Evolutionary conservation across 2,329 filamentous ascomycete genomes (phyloP).

Genomic region (Colletotrichum sp.): DNA sequence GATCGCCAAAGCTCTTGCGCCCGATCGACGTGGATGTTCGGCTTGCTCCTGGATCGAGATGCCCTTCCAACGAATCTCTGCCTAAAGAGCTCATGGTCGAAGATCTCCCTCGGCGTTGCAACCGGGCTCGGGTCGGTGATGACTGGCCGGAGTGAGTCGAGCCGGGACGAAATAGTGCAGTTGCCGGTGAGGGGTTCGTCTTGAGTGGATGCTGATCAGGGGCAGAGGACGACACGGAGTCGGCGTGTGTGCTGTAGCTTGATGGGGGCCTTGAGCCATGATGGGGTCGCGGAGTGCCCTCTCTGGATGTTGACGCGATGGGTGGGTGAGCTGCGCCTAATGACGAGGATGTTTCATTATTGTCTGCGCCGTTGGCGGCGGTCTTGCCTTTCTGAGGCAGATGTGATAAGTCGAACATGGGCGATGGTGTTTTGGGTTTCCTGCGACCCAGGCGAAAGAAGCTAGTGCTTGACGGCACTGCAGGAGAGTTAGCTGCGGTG

Average conservation of each 20-base stretch:
- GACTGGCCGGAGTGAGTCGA: conserved; percentile 68
- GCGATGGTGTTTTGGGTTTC: conserved; percentile 74
- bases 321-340: conserved; percentile 32
- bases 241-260: conserved; percentile 16
- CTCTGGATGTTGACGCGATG: not conserved
- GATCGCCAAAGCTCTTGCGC: conserved; percentile 89
- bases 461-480: conserved; percentile 65
- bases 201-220: conserved; percentile 32
- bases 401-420: conserved; percentile 84
- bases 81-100: conserved; percentile 88
- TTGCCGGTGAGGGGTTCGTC: conserved; percentile 48
- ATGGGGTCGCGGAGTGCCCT: conserved; percentile 5
- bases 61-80: conserved; percentile 73
- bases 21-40: conserved; percentile 89
- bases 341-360: conserved; percentile 45
- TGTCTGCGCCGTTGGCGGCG: conserved; percentile 29
- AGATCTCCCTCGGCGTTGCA: conserved; percentile 75
- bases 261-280: conserved; percentile 18
- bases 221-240: conserved; percentile 33
- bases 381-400: conserved; percentile 75
- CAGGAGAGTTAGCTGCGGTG: conserved; percentile 56
- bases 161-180: conserved; percentile 53
- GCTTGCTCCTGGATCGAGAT: conserved; percentile 69
- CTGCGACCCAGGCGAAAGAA: conserved; percentile 84
- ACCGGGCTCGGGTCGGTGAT: conserved; percentile 64